phyloP scores from a whole-genome alignment of 352 stramenopile species.

The Phytophthora macrochlamydospora region DNA sequence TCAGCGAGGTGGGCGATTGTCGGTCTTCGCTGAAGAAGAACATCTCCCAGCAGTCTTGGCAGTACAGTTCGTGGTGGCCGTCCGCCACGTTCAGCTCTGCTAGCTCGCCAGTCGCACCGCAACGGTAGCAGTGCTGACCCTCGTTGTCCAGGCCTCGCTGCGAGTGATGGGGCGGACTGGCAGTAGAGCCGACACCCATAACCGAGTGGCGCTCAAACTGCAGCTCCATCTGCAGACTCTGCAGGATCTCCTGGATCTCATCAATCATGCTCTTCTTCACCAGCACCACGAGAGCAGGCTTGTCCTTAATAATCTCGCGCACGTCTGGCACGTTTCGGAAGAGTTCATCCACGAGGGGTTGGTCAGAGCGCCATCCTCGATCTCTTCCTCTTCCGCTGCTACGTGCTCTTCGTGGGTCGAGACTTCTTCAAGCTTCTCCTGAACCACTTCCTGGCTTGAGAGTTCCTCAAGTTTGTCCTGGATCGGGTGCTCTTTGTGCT shows the following conservation, averaged over 20 bases:
- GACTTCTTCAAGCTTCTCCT: slow-evolving; percentile 9
- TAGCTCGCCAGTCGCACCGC: slow-evolving; percentile 56
- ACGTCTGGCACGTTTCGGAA: slow-evolving; percentile 56
- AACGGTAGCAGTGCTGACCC: slow-evolving; percentile 54
- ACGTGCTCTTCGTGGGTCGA: slow-evolving; percentile 5
- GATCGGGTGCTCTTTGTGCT: slow-evolving; percentile 7
- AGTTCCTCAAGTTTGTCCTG: background rate
- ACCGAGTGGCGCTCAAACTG: slow-evolving; percentile 81
- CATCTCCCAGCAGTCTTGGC: slow-evolving; percentile 78
- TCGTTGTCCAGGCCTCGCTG: slow-evolving; percentile 25
- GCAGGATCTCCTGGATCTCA: slow-evolving; percentile 81
- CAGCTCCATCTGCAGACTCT: slow-evolving; percentile 78
- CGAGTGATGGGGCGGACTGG: slow-evolving; percentile 16
- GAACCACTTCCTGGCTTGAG: background rate
- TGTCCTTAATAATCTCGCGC: slow-evolving; percentile 60
- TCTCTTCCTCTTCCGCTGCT: slow-evolving; percentile 13
- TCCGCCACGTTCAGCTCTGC: slow-evolving; percentile 57
- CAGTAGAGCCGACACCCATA: slow-evolving; percentile 52
- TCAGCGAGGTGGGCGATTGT: slow-evolving; percentile 23
- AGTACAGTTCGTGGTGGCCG: slow-evolving; percentile 56
- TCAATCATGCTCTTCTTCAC: slow-evolving; percentile 79
- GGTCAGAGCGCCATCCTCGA: slow-evolving; percentile 36
- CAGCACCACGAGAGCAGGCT: slow-evolving; percentile 54
- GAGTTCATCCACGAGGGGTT: slow-evolving; percentile 61
- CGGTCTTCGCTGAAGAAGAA: slow-evolving; percentile 70